Evolutionary conservation across 148 eudicot species (phyloP), one percentile per base, ranked within the genome.

Genomic region (Beta vulgaris): DNA sequence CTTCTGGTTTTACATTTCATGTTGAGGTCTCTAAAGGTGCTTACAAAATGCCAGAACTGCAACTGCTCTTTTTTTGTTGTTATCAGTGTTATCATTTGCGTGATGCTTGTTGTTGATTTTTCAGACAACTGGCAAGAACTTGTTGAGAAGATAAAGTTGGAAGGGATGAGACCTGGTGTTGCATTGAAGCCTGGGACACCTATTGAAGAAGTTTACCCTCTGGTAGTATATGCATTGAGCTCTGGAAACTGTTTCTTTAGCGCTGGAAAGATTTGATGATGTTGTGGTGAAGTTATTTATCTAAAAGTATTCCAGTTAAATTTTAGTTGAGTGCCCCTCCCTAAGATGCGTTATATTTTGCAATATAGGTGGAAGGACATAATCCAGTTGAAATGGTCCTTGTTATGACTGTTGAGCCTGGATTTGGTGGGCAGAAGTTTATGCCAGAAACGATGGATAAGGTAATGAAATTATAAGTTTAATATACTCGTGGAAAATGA

Each of bases 371-470:
- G 74, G 98, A 93, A 69, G 91, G 82, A 59, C 84, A 81, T 78
- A 88, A 84, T 80, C 91, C 92, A 65, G 98, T 95, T 76, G 99
- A 95, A 80, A 72, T 92, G 96, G 97, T 95, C 71, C 97, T 95
- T 74, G 93, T 95, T 31, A 95, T 95, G 98, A 93, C 97, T 25
- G 98, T 93, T 58, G 95, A 90, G 82, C 98, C 98, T 76, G 97
- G 98, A 80, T 96, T 92, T 84, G 98, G 99, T 76, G 99, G 99
- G 71, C 99, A 96, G 79, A 96, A 96, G 76, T 96, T 96, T 79
- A 91, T 92, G 99, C 89, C 93, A 8, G 99, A 96, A 79, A 96
- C 71, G 85, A 96, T 96, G 99, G 91, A 96, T 67, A 96, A 96
- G 95, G 99, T 96, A 65, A 55, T 60, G 44, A 78, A 31, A 53